phyloP scores from a whole-genome alignment of 2,329 filamentous ascomycete species.

The Ceratocystiopsis brevicomis region DNA sequence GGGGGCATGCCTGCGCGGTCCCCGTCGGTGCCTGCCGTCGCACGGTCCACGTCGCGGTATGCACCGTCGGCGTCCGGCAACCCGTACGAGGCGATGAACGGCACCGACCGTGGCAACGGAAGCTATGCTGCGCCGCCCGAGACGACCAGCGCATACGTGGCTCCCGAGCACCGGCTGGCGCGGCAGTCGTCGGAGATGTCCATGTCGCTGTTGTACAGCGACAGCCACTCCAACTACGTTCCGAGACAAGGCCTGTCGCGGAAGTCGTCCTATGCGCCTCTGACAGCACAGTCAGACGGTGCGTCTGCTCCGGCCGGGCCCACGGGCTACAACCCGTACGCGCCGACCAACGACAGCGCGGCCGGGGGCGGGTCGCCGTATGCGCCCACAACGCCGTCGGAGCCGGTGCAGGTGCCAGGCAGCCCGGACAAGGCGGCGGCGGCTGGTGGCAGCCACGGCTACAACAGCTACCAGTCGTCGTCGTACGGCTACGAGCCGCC shows the following conservation, averaged over 20 bases:
- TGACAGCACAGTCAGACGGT: background rate
- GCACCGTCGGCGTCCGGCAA: constrained; percentile 18
- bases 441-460: background rate
- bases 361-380: constrained; percentile 8
- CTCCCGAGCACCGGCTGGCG: constrained; percentile 5
- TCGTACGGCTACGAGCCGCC: constrained; percentile 34
- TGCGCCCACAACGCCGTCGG: constrained; percentile 3
- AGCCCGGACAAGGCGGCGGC: background rate
- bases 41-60: constrained; percentile 31
- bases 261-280: constrained; percentile 12
- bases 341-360: constrained; percentile 2
- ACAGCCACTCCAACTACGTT: constrained; percentile 11
- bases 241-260: constrained; percentile 5
- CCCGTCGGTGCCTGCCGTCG: constrained; percentile 17
- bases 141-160: too few species aligned
- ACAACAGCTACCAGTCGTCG: constrained; percentile 23
- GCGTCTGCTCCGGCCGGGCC: too few species aligned
- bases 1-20: constrained; percentile 9
- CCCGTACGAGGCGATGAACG: too few species aligned
- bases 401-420: too few species aligned
- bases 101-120: too few species aligned
- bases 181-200: constrained; percentile 19
- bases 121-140: too few species aligned
- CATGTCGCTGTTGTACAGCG: constrained; percentile 14
- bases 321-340: constrained; percentile 7